phyloP scores from a whole-genome alignment of 495 filamentous ascomycete genomes.

The Rostrohypoxylon terebratum region DNA sequence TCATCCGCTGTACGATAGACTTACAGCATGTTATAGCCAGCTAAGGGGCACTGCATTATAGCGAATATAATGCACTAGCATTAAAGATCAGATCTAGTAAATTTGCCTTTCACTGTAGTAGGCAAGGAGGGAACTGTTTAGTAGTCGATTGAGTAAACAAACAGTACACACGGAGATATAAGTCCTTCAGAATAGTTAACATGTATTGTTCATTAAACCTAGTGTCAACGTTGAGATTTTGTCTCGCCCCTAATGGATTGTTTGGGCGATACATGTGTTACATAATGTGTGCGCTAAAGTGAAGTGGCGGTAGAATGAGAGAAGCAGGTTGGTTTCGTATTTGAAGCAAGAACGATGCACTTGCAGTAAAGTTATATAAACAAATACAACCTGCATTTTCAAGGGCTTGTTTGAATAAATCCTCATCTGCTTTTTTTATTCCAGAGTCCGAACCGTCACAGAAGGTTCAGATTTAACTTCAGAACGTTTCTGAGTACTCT shows the following conservation, averaged over 20 bases:
- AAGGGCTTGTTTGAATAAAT: neutral
- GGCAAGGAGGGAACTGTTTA: too few species aligned
- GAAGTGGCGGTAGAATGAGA: conserved; percentile 1
- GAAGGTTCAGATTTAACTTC: too few species aligned
- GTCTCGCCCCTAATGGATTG: neutral
- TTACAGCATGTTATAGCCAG: too few species aligned
- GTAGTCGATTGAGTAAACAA: too few species aligned
- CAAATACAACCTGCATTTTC: neutral
- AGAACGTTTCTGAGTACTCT: neutral
- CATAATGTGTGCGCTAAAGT: neutral
- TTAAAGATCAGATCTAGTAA: too few species aligned
- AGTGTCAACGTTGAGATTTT: neutral
- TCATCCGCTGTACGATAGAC: too few species aligned
- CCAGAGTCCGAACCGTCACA: neutral
- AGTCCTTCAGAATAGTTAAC: too few species aligned
- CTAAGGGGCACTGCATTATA: too few species aligned
- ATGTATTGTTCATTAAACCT: too few species aligned
- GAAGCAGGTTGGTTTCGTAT: neutral
- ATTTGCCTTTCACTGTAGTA: too few species aligned
- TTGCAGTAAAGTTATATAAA: neutral
- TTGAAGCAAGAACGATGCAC: neutral
- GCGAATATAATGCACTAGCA: too few species aligned
- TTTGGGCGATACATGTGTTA: neutral
- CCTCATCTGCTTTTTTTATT: neutral
- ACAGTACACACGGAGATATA: too few species aligned